phyloP scores from a whole-genome alignment of 176 grass and related monocot species.

The Oryza meyeriana region DNA sequence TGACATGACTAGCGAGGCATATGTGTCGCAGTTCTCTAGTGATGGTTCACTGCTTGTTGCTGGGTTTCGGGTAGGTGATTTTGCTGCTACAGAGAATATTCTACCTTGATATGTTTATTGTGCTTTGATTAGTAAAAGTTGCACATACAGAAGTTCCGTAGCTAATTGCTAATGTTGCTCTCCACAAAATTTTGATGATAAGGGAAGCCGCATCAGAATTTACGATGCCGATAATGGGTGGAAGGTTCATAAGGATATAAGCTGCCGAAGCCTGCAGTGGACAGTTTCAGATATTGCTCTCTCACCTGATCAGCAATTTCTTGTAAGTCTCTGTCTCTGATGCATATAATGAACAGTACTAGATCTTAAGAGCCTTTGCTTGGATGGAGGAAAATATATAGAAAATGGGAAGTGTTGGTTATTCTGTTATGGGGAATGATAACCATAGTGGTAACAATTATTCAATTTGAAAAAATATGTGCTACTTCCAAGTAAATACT shows the following conservation, averaged over 20 bases:
- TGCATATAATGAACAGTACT: constrained; percentile 1
- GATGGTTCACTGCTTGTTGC: constrained; percentile 79
- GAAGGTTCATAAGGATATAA: constrained; percentile 82
- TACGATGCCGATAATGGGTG: constrained; percentile 62
- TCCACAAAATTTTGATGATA: constrained; percentile 31
- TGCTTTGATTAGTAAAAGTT: neutral
- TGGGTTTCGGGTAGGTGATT: constrained; percentile 61
- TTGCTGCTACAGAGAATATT: neutral
- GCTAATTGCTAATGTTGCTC: constrained; percentile 19
- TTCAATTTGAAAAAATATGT: neutral
- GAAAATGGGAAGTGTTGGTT: neutral
- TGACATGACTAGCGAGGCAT: constrained; percentile 69
- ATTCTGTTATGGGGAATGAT: neutral
- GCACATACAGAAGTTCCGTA: neutral
- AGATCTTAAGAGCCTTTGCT: neutral
- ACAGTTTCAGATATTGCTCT: constrained; percentile 86
- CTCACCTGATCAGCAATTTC: constrained; percentile 64
- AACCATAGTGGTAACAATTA: neutral
- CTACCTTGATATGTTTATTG: neutral
- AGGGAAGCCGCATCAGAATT: constrained; percentile 83
- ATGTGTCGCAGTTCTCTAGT: constrained; percentile 75
- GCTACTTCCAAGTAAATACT: neutral
- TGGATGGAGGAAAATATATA: neutral
- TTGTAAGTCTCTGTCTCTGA: constrained; percentile 51
- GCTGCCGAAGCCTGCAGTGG: constrained; percentile 71